These are phyloP conservation scores for Wakefieldia striispora DNA, from an alignment of 768 basidiomycete genomes.

Conservation along the genomic window DNA sequence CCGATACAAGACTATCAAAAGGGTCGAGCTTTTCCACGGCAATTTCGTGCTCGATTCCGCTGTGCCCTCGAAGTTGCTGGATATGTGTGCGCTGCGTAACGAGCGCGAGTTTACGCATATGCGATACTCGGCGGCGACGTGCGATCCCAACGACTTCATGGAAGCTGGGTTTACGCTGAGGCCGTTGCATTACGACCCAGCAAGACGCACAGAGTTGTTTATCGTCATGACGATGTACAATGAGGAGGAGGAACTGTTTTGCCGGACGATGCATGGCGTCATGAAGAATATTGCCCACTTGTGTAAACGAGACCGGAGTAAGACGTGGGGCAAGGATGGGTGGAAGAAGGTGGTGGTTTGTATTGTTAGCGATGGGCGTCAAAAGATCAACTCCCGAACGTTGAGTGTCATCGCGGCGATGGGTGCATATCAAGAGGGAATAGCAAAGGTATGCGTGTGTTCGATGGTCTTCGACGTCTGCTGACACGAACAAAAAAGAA, in stretches of 20 bases:
- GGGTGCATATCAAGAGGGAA: constrained; percentile 93
- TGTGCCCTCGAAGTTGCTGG: constrained; percentile 87
- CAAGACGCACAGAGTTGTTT: constrained; percentile 88
- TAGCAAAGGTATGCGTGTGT: constrained; percentile 64
- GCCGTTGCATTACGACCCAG: constrained; percentile 89
- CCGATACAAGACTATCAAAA: constrained; percentile 91
- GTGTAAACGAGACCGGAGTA: constrained; percentile 80
- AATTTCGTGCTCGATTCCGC: constrained; percentile 90
- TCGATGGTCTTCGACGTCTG: background rate
- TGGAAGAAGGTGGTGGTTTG: constrained; percentile 99
- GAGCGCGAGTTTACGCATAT: constrained; percentile 94
- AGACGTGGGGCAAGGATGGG: constrained; percentile 96
- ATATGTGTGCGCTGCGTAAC: constrained; percentile 71
- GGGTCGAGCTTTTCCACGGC: constrained; percentile 89
- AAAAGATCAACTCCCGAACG: constrained; percentile 82
- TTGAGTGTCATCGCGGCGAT: constrained; percentile 87
- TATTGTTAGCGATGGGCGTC: constrained; percentile 83
- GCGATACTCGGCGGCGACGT: constrained; percentile 95
- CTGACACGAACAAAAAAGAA: constrained; percentile 42
- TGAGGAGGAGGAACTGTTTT: constrained; percentile 88
- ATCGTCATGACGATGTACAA: constrained; percentile 99
- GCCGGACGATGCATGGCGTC: constrained; percentile 92
- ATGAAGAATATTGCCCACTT: constrained; percentile 92
- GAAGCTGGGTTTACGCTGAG: constrained; percentile 80
- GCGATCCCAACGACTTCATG: constrained; percentile 93